Base-by-base conservation (phyloP, 192 early-diverging fungal genomes). In the Coemansia biformis region DNA sequence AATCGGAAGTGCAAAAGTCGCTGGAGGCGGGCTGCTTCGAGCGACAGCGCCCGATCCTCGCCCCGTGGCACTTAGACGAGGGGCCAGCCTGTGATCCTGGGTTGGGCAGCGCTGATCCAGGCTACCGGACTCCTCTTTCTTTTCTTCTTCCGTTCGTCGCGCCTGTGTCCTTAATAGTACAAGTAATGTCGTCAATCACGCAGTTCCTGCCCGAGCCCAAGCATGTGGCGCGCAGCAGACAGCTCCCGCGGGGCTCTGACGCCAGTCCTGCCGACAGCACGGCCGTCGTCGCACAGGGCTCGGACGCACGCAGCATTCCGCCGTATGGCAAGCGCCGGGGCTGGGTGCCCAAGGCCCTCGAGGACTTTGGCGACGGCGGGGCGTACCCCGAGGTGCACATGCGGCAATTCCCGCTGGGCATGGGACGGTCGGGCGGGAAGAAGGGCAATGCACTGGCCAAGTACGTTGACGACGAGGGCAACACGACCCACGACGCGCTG, bases 341-440 rank as follows among this genome's bases (percentile, higher is more conserved):
- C 28, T 97, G 81, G 69, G 80, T 82, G 45, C 94, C 94, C 48
- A 80, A 83, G 49, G 82, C 79, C 13, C 58, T 75, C 18, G 80
- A 84, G 38, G 93, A 99, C 59, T 99, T 88, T 83, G 93, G 89
- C 46, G 90, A 93, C 73, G 96, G 96, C 28, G 96, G 96, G 26
- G 92, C 96, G 1, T 99, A 86, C 56, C 96, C 96, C 19, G 96
- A 99, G 69, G 86, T 94, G 47, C 83, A 84, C 55, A 68, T 88
- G 37, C 82, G 83, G 4, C 96, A 99, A 64, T 97, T 95, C 51
- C 96, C 96, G 11, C 68, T 92, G 26, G 91, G 92, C 48, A 88
- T 99, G 90, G 96, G 96, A 9, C 79, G 86, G 8, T 85, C 83
- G 51, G 84, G 43, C 6, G 36, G 30, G 22, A 43, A 42, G 24